phyloP scores from a whole-genome alignment of 2,329 filamentous ascomycete genomes.

The Talaromyces islandicus region DNA sequence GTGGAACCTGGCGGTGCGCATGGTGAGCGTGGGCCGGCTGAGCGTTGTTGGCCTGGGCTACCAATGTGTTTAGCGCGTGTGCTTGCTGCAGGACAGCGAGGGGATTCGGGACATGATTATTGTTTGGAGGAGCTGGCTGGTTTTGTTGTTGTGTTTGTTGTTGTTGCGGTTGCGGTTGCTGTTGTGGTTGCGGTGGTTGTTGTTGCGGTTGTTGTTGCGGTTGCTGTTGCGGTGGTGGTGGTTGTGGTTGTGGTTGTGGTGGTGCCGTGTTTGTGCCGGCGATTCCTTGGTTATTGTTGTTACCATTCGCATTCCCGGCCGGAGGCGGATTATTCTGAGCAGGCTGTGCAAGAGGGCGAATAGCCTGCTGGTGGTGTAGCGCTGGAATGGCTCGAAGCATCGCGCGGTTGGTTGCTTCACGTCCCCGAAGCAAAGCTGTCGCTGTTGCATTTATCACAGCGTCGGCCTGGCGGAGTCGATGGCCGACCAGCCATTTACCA shows the following conservation, averaged over 20 bases:
- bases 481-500: constrained; percentile 75
- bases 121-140: constrained; percentile 1
- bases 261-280: background rate
- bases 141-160: constrained; percentile 3
- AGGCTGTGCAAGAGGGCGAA: background rate
- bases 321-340: background rate
- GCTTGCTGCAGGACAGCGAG: constrained; percentile 1
- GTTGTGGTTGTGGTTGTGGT: background rate
- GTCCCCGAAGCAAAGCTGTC: constrained; percentile 3
- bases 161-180: constrained; percentile 21
- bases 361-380: constrained; percentile 22
- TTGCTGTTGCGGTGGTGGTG: background rate
- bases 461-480: constrained; percentile 62
- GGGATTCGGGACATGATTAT: constrained; percentile 8
- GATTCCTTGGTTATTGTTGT: constrained; percentile 5
- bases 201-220: constrained; percentile 14
- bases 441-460: constrained; percentile 34
- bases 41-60: constrained; percentile 1
- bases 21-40: background rate
- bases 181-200: background rate
- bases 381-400: constrained; percentile 1
- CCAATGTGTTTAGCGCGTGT: constrained; percentile 2
- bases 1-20: background rate
- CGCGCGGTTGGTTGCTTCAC: constrained; percentile 7
- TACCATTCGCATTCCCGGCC: constrained; percentile 24